Evolutionary conservation across 257 asterid genomes (phyloP).

Genomic region (Gentiana macrophylla): DNA sequence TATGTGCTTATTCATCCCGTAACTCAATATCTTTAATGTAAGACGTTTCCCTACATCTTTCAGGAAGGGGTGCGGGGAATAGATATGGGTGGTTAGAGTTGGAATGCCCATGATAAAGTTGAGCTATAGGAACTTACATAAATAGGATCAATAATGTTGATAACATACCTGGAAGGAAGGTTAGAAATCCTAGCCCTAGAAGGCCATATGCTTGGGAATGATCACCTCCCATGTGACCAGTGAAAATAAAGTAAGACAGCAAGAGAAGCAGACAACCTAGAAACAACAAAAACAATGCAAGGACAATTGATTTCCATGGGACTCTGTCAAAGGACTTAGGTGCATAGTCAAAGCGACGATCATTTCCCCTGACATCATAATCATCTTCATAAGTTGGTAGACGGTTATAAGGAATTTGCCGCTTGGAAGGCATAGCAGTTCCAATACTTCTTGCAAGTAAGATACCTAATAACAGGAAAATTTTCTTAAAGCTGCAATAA

Average conservation of each 20-base stretch:
- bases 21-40: too few relatives aligned
- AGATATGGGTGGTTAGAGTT: too few relatives aligned
- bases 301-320: conserved; percentile 87
- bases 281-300: conserved; percentile 67
- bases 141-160: not conserved
- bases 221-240: conserved; percentile 93
- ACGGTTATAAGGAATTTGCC: conserved; percentile 55
- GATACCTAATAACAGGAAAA: too few relatives aligned
- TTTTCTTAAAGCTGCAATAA: too few relatives aligned
- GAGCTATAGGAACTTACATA: too few relatives aligned
- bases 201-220: conserved; percentile 76
- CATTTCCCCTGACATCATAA: conserved; percentile 24
- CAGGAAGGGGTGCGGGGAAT: too few relatives aligned
- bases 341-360: conserved; percentile 66
- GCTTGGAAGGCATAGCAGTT: conserved; percentile 51
- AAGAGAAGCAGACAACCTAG: conserved; percentile 81
- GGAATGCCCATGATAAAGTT: too few relatives aligned
- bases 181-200: conserved; percentile 65
- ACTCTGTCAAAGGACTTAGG: conserved; percentile 53
- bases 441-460: not conserved
- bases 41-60: too few relatives aligned
- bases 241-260: conserved; percentile 64
- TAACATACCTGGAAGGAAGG: conserved; percentile 71
- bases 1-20: too few relatives aligned
- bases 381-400: conserved; percentile 35